A percentile compares a stretch with the other conserved stretches of the same genome.
Evolutionary conservation across 768 basidiomycete genomes (phyloP).

Genomic region (Leccinum subgranulosum): DNA sequence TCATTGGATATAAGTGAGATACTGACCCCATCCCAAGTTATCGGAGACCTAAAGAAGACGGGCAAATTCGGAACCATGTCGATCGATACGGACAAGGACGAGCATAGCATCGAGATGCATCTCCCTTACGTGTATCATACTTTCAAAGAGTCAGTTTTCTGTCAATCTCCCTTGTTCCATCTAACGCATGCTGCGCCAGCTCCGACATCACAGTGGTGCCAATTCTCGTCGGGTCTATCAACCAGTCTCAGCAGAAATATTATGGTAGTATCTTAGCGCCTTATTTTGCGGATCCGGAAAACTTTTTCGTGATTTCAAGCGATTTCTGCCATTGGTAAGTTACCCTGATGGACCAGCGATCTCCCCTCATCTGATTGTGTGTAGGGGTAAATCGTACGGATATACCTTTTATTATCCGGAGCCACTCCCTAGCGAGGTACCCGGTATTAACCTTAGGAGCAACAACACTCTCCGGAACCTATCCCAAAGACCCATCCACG

Average conservation of each 20-base stretch:
- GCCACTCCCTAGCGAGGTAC: constrained; percentile 43
- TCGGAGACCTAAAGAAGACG: constrained; percentile 12
- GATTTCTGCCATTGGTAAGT: constrained; percentile 98
- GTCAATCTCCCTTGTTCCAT: background rate
- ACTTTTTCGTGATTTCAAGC: constrained; percentile 87
- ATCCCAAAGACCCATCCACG: constrained; percentile 63
- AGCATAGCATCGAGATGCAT: constrained; percentile 99
- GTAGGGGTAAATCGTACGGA: constrained; percentile 79
- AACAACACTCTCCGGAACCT: constrained; percentile 37
- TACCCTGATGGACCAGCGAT: background rate
- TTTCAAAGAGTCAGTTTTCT: constrained; percentile 64
- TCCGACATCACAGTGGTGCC: constrained; percentile 82
- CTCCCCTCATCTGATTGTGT: background rate
- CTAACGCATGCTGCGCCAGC: constrained; percentile 34
- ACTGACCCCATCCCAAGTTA: constrained; percentile 12
- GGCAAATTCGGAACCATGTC: constrained; percentile 66
- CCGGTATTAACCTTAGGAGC: constrained; percentile 51
- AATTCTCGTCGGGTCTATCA: constrained; percentile 82
- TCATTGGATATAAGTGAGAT: background rate
- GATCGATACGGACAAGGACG: constrained; percentile 75
- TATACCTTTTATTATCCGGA: constrained; percentile 87
- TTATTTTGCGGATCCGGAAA: constrained; percentile 73
- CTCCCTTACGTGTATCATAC: constrained; percentile 85
- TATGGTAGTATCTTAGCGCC: constrained; percentile 77
- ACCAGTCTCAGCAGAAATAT: constrained; percentile 50